Evolutionary conservation across 805 yeast genomes (phyloP).

Genomic region (Yarrowia hollandica): DNA sequence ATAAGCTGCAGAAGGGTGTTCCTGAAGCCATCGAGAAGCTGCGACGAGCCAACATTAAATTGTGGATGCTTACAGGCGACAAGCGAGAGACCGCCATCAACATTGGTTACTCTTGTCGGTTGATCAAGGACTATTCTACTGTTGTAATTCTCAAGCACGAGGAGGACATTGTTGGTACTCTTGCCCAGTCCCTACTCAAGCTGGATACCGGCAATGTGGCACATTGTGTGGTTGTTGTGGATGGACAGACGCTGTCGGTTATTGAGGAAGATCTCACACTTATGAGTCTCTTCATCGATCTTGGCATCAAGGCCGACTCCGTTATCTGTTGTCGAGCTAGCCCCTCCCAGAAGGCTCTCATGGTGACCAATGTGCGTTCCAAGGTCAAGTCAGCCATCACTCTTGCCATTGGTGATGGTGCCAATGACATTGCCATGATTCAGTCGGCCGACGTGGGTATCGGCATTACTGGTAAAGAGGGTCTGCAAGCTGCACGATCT

Average conservation of each 20-base stretch:
- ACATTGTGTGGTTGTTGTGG: conserved; percentile 91
- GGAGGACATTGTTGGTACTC: conserved; percentile 58
- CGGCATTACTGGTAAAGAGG: conserved; percentile 97
- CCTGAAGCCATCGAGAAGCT: conserved; percentile 90
- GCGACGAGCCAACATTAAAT: conserved; percentile 85
- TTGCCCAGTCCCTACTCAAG: conserved; percentile 75
- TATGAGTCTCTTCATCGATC: conserved; percentile 74
- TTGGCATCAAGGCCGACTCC: conserved; percentile 84
- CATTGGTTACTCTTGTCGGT: conserved; percentile 90
- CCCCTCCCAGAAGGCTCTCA: conserved; percentile 91
- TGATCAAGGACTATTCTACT: conserved; percentile 90
- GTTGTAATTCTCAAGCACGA: conserved; percentile 64
- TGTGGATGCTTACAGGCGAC: conserved; percentile 99
- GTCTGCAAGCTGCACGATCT: conserved; percentile 92
- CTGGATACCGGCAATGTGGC: conserved; percentile 75
- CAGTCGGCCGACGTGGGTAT: conserved; percentile 98
- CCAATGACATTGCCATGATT: conserved; percentile 98
- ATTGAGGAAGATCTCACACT: conserved; percentile 73
- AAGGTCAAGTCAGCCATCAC: conserved; percentile 71
- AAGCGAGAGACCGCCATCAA: conserved; percentile 97
- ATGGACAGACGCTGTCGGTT: conserved; percentile 79
- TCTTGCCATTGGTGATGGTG: conserved; percentile 97
- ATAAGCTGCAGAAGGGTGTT: conserved; percentile 94
- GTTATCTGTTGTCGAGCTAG: conserved; percentile 95
- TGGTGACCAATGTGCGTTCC: conserved; percentile 81